Base-by-base conservation (phyloP, 805 yeast genomes). In the Metschnikowia noctiluminum region DNA sequence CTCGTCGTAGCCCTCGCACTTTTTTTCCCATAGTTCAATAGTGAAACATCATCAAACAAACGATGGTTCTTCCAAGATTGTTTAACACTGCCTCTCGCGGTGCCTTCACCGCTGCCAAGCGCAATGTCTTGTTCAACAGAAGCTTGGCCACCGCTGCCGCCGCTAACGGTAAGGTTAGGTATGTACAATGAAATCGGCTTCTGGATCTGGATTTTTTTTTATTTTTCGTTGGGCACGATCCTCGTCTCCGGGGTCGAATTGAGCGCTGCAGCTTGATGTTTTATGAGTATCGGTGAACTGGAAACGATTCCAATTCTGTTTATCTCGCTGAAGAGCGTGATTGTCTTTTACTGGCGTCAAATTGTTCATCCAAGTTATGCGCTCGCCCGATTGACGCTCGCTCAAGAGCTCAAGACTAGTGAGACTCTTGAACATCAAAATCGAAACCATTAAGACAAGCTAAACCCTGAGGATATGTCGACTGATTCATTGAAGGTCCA, bases 61-160 rank as follows among this genome's bases (percentile, higher is more conserved):
- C 65, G 66, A 79, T 79, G 84, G 82, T 79, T 73, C 78, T 77
- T 69, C 78, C 78, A 61, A 73, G 77, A 72, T 71, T 73, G 71
- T 70, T 73, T 64, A 72, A 73, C 72, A 59, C 70, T 61, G 69
- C 79, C 67, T 82, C 96, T 63, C 89, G 90, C 77, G 80, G 87
- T 69, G 96, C 96, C 66, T 82, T 86, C 76, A 82, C 84, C 74
- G 91, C 92, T 64, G 95, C 90, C 66, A 87, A 83, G 80, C 89
- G 90, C 71, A 84, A 85, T 79, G 65, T 75, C 68, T 79, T 84
- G 71, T 82, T 85, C 75, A 76, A 74, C 78, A 85, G 89, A 76
- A 81, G 83, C 72, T 76, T 84, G 73, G 90, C 91, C 61, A 78
- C 89, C 65, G 86, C 89, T 67, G 84, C 89, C 61, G 81, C 87